Percentiles rank a stretch among this genome's conserved stretches.
Conservation (phyloP, 2,329 filamentous ascomycete genomes). For the Chaetomiaceae sp. region DNA sequence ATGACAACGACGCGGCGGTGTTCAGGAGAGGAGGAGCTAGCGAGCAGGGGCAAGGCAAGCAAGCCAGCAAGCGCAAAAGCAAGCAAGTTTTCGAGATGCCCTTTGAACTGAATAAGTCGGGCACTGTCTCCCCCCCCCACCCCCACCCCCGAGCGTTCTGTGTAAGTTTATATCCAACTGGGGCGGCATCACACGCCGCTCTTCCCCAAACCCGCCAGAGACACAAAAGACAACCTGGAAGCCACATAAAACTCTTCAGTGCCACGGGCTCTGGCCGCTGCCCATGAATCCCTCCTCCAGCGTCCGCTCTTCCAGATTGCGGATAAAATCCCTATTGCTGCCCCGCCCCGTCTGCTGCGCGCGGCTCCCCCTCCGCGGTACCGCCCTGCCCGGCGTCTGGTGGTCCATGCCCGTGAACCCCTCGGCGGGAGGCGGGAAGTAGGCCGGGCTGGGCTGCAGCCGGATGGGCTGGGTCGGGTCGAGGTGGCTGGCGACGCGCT, state of each 20-base stretch:
- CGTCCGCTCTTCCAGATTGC: conserved; percentile 88
- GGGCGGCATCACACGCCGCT: too few relatives aligned
- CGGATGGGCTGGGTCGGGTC: conserved; percentile 93
- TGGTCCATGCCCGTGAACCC: conserved; percentile 62
- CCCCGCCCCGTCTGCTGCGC: conserved; percentile 53
- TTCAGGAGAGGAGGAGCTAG: too few relatives aligned
- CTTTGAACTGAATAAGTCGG: too few relatives aligned
- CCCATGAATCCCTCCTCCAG: conserved; percentile 85
- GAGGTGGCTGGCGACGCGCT: conserved; percentile 90
- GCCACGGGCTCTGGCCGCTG: conserved; percentile 52
- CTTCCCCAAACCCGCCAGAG: too few relatives aligned
- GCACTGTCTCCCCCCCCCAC: too few relatives aligned
- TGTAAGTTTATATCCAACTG: too few relatives aligned
- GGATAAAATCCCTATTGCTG: conserved; percentile 80
- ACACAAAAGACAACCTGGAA: not conserved
- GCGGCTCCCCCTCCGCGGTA: conserved; percentile 72
- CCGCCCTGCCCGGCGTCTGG: conserved; percentile 47
- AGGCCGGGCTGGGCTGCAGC: conserved; percentile 89
- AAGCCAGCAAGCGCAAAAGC: too few relatives aligned
- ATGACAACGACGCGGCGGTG: too few relatives aligned
- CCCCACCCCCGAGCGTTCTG: too few relatives aligned
- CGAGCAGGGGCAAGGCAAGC: too few relatives aligned
- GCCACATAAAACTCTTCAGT: conserved; percentile 43
- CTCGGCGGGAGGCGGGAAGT: conserved; percentile 89
- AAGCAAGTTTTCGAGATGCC: too few relatives aligned